A percentile compares a stretch with the other conserved stretches of the same genome.
Conservation (phyloP, 495 filamentous ascomycete genomes). For the Neurospora tetrasperma region DNA sequence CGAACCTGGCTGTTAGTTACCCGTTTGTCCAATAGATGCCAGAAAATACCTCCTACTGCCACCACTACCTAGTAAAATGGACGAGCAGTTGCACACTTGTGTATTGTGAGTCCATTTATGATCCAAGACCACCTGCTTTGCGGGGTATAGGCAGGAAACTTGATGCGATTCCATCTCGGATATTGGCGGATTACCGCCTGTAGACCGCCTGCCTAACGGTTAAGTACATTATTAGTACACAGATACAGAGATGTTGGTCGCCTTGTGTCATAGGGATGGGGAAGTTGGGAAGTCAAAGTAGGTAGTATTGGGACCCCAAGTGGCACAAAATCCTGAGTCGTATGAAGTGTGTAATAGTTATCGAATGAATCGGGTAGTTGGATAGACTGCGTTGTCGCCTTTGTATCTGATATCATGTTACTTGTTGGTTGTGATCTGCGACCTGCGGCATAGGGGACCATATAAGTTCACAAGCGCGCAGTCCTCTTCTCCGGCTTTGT, state of each 20-base stretch:
- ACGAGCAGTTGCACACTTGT: background rate
- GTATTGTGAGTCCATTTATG: background rate
- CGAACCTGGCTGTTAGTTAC: background rate
- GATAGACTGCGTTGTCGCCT: background rate
- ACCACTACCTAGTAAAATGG: background rate
- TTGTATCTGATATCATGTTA: background rate
- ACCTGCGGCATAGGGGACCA: background rate
- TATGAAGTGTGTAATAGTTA: background rate
- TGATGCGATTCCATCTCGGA: background rate
- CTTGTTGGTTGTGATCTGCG: background rate
- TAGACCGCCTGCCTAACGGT: background rate
- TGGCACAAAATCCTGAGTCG: background rate
- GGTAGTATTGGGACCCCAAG: background rate
- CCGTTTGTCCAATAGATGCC: background rate
- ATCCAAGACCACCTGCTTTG: background rate
- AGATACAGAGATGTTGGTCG: background rate
- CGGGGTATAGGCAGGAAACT: background rate
- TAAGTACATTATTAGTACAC: background rate
- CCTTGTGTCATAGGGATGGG: background rate
- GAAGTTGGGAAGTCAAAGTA: background rate
- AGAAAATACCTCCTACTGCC: background rate
- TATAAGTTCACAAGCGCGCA: background rate
- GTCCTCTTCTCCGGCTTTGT: background rate
- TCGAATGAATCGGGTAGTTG: background rate
- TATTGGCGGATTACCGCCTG: background rate